Percentiles rank a stretch among this genome's conserved stretches.
Evolutionary conservation across 1,139 yeast genomes (phyloP).

Genomic region (Diutina pseudorugosa): DNA sequence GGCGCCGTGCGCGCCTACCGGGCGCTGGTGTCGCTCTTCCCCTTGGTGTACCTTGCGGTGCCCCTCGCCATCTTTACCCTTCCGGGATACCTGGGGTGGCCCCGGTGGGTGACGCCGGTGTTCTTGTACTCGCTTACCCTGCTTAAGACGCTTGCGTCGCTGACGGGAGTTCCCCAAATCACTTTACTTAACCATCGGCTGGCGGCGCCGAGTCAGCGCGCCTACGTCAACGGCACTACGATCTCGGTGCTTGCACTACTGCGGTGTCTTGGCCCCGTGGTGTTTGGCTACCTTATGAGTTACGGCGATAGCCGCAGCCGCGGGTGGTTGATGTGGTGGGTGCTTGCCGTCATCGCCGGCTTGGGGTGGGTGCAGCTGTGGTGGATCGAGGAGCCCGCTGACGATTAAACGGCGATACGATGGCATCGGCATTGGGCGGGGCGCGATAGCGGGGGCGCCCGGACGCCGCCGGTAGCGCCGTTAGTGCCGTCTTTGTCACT

Average conservation of each 20-base stretch:
- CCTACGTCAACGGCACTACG: conserved; percentile 14
- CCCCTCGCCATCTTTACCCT: conserved; percentile 10
- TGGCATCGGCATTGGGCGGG: too few species aligned
- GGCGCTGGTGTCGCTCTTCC: conserved; percentile 9
- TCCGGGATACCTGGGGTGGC: conserved; percentile 8
- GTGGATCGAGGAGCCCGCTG: background rate
- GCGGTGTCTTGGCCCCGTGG: conserved; percentile 13
- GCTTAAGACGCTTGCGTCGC: conserved; percentile 9
- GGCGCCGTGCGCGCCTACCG: conserved; percentile 10
- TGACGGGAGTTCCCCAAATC: conserved; percentile 12
- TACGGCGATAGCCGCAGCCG: conserved; percentile 27
- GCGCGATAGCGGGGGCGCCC: too few species aligned
- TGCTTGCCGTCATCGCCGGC: conserved; percentile 14
- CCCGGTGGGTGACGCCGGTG: conserved; percentile 10
- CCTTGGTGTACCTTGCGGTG: conserved; percentile 8
- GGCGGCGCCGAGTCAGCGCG: conserved; percentile 14
- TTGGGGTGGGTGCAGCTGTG: background rate
- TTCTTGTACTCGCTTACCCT: conserved; percentile 9
- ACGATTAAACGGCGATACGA: background rate
- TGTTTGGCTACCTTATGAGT: conserved; percentile 44
- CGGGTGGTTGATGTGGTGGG: conserved; percentile 43
- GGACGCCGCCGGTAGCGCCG: too few species aligned
- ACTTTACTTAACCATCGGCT: conserved; percentile 15
- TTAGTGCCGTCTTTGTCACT: background rate
- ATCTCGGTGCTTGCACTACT: conserved; percentile 15